phyloP scores from a whole-genome alignment of 2,329 filamentous ascomycete genomes.

The Hirsutella minnesotensis region DNA sequence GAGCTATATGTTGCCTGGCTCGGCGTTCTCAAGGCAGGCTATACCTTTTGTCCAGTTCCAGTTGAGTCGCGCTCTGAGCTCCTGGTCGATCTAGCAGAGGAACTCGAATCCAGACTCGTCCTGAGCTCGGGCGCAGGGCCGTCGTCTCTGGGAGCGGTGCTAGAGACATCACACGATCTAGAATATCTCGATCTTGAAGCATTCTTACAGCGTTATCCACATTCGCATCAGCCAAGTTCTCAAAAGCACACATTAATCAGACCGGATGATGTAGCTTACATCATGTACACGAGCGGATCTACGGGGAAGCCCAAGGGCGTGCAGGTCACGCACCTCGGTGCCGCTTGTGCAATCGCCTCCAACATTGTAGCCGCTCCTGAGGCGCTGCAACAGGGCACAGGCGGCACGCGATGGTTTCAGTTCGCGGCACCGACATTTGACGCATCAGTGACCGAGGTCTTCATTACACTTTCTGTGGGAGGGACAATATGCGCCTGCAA shows the following conservation, averaged over 20 bases:
- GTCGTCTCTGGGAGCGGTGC: neutral
- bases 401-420: neutral
- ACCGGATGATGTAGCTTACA: neutral
- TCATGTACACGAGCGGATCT: conserved; percentile 1
- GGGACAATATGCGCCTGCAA: neutral
- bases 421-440: neutral
- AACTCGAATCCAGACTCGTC: neutral
- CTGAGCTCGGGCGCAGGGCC: neutral
- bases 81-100: neutral
- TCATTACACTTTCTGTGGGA: neutral
- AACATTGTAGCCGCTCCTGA: neutral
- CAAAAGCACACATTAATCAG: neutral
- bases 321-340: neutral
- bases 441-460: neutral
- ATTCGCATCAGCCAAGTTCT: too few relatives aligned
- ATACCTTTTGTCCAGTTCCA: neutral
- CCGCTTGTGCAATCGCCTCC: neutral
- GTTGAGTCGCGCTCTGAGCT: neutral
- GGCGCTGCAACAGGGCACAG: neutral
- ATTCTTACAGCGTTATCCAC: neutral
- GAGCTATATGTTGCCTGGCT: conserved; percentile 1
- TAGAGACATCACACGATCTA: neutral
- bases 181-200: neutral
- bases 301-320: neutral
- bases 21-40: neutral